phyloP scores from a whole-genome alignment of 805 yeast genomes.

The Huiozyma naganishii region DNA sequence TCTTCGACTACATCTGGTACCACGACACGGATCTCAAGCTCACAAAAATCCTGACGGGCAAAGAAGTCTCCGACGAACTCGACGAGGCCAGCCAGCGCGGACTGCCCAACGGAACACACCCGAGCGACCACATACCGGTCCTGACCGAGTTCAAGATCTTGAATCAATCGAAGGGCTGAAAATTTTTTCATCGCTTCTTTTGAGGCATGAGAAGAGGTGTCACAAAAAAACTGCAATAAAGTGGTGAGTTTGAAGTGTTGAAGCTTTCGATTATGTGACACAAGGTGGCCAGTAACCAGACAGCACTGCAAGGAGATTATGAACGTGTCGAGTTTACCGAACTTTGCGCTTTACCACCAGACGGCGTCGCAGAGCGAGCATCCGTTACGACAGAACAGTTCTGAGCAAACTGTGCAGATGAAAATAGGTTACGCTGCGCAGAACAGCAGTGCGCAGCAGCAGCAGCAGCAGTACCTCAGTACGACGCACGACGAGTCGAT shows the following conservation, averaged over 20 bases:
- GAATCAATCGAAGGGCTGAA: background rate
- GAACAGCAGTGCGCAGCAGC: background rate
- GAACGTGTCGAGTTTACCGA: too few species aligned
- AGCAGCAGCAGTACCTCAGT: background rate
- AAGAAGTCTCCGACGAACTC: slow-evolving; percentile 23
- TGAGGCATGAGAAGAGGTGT: background rate
- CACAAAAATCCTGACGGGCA: slow-evolving; percentile 41
- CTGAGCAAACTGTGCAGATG: too few species aligned
- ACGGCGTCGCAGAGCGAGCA: too few species aligned
- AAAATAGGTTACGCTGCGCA: too few species aligned
- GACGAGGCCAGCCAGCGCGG: slow-evolving; percentile 24
- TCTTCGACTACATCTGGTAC: slow-evolving; percentile 52
- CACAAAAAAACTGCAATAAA: background rate
- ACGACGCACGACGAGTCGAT: slow-evolving; percentile 12
- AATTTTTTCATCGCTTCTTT: background rate
- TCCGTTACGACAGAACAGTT: too few species aligned
- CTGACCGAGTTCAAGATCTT: slow-evolving; percentile 29
- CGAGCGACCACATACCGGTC: slow-evolving; percentile 44
- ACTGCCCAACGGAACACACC: slow-evolving; percentile 47
- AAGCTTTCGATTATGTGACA: background rate
- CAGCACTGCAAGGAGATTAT: too few species aligned
- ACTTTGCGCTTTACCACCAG: too few species aligned
- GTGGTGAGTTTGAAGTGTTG: background rate
- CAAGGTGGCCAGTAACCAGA: too few species aligned
- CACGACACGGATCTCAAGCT: slow-evolving; percentile 32